Evolutionary conservation across 352 stramenopile species (phyloP).

Genomic region (Phytophthora pistaciae): DNA sequence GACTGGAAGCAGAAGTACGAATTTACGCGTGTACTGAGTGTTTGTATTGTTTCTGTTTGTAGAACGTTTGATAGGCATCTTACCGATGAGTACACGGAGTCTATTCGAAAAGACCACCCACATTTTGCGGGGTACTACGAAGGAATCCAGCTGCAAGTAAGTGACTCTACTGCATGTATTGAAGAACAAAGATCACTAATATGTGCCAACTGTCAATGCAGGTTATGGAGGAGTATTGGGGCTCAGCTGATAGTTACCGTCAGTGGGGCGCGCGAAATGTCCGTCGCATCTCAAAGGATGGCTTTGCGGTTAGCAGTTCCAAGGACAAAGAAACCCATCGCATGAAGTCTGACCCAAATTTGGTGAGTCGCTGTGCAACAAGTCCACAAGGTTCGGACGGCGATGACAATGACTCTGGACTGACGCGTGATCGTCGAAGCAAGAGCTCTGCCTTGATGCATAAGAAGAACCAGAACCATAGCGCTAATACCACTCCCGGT

Average conservation of each 20-base stretch:
- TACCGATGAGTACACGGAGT: constrained; percentile 65
- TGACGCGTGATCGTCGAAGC: constrained; percentile 60
- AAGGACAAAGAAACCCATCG: constrained; percentile 52
- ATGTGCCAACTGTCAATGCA: constrained; percentile 9
- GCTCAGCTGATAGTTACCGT: constrained; percentile 62
- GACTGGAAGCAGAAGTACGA: neutral
- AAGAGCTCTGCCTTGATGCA: constrained; percentile 78
- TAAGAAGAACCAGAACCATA: constrained; percentile 36
- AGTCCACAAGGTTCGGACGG: constrained; percentile 10
- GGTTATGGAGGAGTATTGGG: constrained; percentile 70
- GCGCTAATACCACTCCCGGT: constrained; percentile 28
- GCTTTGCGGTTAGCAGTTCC: constrained; percentile 19
- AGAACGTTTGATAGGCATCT: constrained; percentile 81
- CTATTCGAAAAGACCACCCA: constrained; percentile 64
- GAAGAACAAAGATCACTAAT: neutral
- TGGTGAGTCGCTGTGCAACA: constrained; percentile 15
- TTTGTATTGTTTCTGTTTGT: constrained; percentile 8
- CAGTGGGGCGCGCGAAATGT: constrained; percentile 68
- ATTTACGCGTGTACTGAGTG: neutral
- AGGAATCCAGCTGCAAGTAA: constrained; percentile 42
- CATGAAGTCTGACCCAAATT: constrained; percentile 50
- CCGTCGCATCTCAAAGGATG: constrained; percentile 48
- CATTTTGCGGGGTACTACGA: constrained; percentile 74
- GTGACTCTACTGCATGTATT: constrained; percentile 16
- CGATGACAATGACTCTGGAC: constrained; percentile 27